Base-by-base conservation (phyloP, 192 early-diverging fungal species). In the Coemansia sp. region DNA sequence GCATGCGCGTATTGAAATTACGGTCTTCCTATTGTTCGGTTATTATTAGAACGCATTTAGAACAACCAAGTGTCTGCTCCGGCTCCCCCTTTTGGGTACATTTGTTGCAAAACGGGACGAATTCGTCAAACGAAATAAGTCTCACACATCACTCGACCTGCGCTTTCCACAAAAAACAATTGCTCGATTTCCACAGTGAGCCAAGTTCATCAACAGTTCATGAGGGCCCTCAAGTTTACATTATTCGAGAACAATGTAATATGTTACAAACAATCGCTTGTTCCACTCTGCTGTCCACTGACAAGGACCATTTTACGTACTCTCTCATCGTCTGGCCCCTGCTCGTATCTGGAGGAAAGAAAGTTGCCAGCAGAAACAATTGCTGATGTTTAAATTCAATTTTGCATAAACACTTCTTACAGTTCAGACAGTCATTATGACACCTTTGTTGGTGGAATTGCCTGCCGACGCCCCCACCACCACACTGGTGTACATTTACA, bases 11-110 rank as follows among this genome's bases (percentile, higher is more conserved):
- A 22, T 7, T 23, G 25, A 11, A 48, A 48, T 48, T 10, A 48
- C 56, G 13, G 30, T 22, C 38, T 31, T 19, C 31, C 5, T 30
- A 64, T 62, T 57, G 33, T 62, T 48, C 19, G 22, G n/a, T 17
- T n/a, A n/a, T 44, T 6, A 15, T 44, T 44, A n/a, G n/a, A n/a
- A n/a, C n/a, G n/a, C n/a, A 17, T 44, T 44, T 13, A 10, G 22
- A 25, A 48, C 23, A 48, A 48, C 9, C 1, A 22, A 48, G 20
- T 25, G 7, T 13, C 7, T 48, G 9, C 10, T 23, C 22, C 22
- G 8, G 23, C 8, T 25, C 45, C 38, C 4, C 15, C 17, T 48
- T 25, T 6, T 20, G 7, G 3, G 9, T 25, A 25, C 13, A 36
- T 2, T 36, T n/a, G 15, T 48, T 48, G 45, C 14, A 20, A 48